Percentiles rank a stretch among this genome's conserved stretches.
Evolutionary conservation across 2,329 filamentous ascomycete genomes (phyloP).

Genomic region (Fusarium nisikadoi): DNA sequence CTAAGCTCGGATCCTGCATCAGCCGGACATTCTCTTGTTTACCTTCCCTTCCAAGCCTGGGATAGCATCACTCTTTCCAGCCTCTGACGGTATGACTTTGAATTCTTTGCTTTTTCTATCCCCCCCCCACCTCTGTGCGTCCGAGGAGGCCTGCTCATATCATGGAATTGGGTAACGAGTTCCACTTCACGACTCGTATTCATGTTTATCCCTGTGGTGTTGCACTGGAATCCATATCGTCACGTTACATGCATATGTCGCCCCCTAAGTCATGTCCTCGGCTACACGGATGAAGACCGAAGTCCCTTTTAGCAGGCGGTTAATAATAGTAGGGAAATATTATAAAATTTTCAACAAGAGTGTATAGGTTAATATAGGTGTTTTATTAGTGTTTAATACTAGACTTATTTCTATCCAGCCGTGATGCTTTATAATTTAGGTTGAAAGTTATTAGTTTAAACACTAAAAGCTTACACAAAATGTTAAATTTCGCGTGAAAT

Average conservation of each 20-base stretch:
- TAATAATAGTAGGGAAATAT: rapidly evolving
- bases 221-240: background rate
- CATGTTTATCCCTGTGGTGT: background rate
- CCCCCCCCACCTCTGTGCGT: background rate
- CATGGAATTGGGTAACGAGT: background rate
- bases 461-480: background rate
- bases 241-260: background rate
- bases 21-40: background rate
- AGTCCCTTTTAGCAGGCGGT: background rate
- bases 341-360: rapidly evolving
- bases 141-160: background rate
- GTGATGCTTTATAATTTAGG: rapidly evolving
- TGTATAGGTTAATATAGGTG: rapidly evolving
- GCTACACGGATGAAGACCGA: background rate
- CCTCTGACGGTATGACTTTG: too few relatives aligned
- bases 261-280: background rate
- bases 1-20: background rate
- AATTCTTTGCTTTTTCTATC: background rate
- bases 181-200: background rate
- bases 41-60: background rate
- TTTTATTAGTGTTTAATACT: rapidly evolving
- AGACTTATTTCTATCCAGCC: rapidly evolving
- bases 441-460: rapidly evolving
- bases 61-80: background rate
- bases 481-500: background rate